phyloP scores from a whole-genome alignment of 2,329 filamentous ascomycete species.

The Pezizomycotina sp. region DNA sequence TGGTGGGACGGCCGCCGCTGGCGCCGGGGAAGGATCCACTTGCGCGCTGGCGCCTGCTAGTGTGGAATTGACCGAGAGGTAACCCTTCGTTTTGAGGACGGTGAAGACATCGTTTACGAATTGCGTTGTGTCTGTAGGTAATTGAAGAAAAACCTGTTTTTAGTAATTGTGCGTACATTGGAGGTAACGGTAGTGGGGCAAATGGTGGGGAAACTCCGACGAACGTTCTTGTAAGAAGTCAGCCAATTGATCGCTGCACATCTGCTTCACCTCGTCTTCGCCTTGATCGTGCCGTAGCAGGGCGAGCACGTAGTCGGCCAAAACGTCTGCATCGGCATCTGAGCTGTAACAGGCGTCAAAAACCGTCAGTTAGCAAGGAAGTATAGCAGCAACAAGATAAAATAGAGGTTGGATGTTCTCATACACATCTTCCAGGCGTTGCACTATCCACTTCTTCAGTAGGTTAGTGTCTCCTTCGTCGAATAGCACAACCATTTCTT shows the following conservation, averaged over 20 bases:
- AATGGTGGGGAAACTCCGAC: constrained; percentile 13
- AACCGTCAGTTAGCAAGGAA: constrained; percentile 2
- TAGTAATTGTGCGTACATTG: not conserved
- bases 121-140: constrained; percentile 35
- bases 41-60: constrained; percentile 14
- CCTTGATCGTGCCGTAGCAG: constrained; percentile 55
- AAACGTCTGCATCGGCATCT: constrained; percentile 63
- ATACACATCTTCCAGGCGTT: constrained; percentile 53
- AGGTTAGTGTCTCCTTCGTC: constrained; percentile 43
- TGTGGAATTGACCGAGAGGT: constrained; percentile 33
- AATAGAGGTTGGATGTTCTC: not conserved
- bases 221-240: constrained; percentile 62
- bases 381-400: not conserved
- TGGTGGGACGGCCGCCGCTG: constrained; percentile 31
- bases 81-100: constrained; percentile 46
- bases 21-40: not conserved
- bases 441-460: constrained; percentile 63
- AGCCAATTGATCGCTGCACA: constrained; percentile 54
- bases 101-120: constrained; percentile 59
- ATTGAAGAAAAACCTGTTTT: not conserved
- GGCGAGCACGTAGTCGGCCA: constrained; percentile 71
- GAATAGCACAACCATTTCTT: too few relatives aligned
- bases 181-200: constrained; percentile 1
- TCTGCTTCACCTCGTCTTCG: constrained; percentile 44
- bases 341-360: constrained; percentile 36